Percentiles rank a stretch among this genome's conserved stretches.
Evolutionary conservation across 202 grass and related monocot genomes (phyloP).

Genomic region (Panicum hallii): DNA sequence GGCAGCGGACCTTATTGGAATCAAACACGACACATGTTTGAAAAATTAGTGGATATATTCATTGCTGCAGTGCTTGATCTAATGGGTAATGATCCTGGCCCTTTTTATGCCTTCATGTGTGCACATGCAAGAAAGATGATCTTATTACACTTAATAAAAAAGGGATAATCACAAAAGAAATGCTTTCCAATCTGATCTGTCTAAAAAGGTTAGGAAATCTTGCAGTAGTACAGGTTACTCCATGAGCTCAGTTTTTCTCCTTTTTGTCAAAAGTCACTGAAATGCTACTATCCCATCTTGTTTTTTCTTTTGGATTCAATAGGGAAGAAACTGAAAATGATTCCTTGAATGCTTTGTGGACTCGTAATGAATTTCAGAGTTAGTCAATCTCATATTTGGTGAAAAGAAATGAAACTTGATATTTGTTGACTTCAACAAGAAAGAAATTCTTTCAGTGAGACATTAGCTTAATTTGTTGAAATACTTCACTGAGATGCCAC

Average conservation of each 20-base stretch:
- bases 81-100: constrained; percentile 47
- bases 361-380: constrained; percentile 7
- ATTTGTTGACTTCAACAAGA: constrained; percentile 25
- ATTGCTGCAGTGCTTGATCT: constrained; percentile 39
- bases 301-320: constrained; percentile 4
- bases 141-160: constrained; percentile 7
- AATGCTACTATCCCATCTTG: not conserved
- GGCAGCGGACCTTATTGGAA: constrained; percentile 53
- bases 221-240: not conserved
- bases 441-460: not conserved
- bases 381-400: not conserved
- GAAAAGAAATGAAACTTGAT: not conserved
- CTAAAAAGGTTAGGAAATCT: constrained; percentile 12
- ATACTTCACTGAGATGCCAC: constrained; percentile 16
- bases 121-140: not conserved
- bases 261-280: constrained; percentile 1
- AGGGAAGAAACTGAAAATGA: not conserved
- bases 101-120: constrained; percentile 23
- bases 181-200: constrained; percentile 24
- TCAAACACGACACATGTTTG: not conserved
- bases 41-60: constrained; percentile 35
- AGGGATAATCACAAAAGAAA: not conserved
- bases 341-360: constrained; percentile 17
- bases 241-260: constrained; percentile 11
- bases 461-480: constrained; percentile 18